phyloP scores from a whole-genome alignment of 768 basidiomycete genomes.

The Tylopilus sp. region DNA sequence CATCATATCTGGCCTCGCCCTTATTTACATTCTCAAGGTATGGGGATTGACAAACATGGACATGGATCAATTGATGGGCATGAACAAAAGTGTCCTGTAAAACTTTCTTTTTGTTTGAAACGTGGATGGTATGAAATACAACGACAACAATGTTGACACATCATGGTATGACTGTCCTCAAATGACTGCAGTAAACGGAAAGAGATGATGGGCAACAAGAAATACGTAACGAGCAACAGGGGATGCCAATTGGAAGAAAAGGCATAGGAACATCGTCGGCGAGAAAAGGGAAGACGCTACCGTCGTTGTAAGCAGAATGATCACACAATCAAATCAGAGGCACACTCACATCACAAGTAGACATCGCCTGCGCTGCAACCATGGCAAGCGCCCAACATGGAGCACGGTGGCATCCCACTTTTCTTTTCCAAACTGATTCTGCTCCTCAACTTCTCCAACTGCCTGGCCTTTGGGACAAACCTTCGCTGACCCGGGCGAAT shows the following conservation, averaged over 20 bases:
- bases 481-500: conserved; percentile 23
- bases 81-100: conserved; percentile 26
- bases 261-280: conserved; percentile 23
- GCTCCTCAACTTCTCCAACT: conserved; percentile 58
- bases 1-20: too few species aligned
- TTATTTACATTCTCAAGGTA: too few species aligned
- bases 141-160: conserved; percentile 28
- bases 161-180: conserved; percentile 17
- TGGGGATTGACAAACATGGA: conserved; percentile 24
- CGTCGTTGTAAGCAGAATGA: neutral
- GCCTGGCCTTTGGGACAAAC: conserved; percentile 62
- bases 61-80: conserved; percentile 17
- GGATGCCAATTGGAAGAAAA: neutral
- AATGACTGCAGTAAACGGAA: conserved; percentile 7
- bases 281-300: conserved; percentile 4
- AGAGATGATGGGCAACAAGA: conserved; percentile 6
- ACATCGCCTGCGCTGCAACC: conserved; percentile 24
- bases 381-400: conserved; percentile 27
- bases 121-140: conserved; percentile 27
- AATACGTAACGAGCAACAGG: conserved; percentile 19
- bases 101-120: conserved; percentile 9
- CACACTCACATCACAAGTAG: conserved; percentile 28
- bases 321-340: conserved; percentile 1
- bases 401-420: conserved; percentile 17
- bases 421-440: conserved; percentile 45